Percentiles rank a stretch among this genome's conserved stretches.
These are phyloP conservation scores for Panicum miliaceum DNA, from an alignment of 176 grass and related monocot genomes.

Conservation along the genomic window DNA sequence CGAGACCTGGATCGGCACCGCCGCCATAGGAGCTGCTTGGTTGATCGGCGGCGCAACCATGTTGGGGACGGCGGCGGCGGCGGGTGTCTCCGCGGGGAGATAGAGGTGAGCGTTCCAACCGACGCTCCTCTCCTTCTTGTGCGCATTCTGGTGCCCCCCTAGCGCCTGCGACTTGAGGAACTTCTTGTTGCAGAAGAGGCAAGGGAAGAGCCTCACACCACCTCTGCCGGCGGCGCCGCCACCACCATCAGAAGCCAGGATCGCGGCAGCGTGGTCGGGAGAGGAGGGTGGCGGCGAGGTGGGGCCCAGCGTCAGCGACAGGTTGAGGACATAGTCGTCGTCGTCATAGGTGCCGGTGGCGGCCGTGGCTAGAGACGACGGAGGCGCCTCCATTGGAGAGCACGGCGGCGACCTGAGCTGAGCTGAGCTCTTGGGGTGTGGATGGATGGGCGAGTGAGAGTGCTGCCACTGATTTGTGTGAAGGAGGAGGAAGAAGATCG, in stretches of 20 bases:
- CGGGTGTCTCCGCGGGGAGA: constrained; percentile 3
- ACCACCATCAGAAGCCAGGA: not conserved
- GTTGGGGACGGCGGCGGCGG: not conserved
- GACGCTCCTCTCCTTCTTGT: constrained; percentile 86
- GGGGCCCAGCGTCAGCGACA: constrained; percentile 53
- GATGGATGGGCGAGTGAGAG: not conserved
- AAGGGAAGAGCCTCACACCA: constrained; percentile 82
- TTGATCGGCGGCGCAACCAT: not conserved
- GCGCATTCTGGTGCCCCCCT: constrained; percentile 93
- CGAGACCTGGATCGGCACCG: constrained; percentile 26
- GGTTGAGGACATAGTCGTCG: constrained; percentile 20
- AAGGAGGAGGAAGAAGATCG: not conserved
- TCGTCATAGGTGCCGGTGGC: not conserved
- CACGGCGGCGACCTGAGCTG: not conserved
- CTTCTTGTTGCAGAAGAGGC: constrained; percentile 98
- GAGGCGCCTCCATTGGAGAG: constrained; percentile 33
- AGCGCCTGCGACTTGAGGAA: constrained; percentile 99
- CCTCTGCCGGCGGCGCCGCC: not conserved
- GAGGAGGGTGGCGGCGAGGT: not conserved
- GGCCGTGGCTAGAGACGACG: not conserved
- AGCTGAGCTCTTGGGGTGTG: constrained; percentile 1
- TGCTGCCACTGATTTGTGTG: not conserved
- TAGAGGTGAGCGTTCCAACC: constrained; percentile 85
- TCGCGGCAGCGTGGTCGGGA: not conserved
- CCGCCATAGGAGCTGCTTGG: constrained; percentile 20